Conservation (phyloP, 2,329 filamentous ascomycete species). For the Xylariaceae sp. region DNA sequence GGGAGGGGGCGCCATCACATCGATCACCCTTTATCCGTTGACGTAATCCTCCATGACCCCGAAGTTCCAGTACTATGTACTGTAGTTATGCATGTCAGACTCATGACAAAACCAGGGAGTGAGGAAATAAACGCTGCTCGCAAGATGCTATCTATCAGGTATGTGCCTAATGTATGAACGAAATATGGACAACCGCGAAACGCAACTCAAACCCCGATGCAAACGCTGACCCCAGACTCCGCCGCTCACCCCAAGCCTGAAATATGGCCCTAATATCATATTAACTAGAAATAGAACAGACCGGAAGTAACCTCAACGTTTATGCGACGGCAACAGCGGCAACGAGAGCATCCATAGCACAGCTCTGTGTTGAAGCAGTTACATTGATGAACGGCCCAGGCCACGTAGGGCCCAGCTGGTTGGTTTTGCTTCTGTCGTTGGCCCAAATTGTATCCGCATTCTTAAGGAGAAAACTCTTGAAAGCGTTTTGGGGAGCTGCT, state of each 20-base stretch:
- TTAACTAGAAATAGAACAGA: neutral
- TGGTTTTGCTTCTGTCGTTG: constrained; percentile 32
- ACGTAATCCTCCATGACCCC: too few relatives aligned
- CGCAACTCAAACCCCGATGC: neutral
- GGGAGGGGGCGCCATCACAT: too few relatives aligned
- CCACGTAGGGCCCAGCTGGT: constrained; percentile 32
- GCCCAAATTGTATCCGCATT: constrained; percentile 37
- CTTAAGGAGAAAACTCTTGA: constrained; percentile 36
- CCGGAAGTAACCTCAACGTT: constrained; percentile 6
- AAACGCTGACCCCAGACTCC: constrained; percentile 8
- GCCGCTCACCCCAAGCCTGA: neutral
- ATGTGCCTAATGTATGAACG: neutral
- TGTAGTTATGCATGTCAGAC: too few relatives aligned
- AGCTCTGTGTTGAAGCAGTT: constrained; percentile 31
- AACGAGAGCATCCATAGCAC: constrained; percentile 31
- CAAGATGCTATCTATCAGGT: neutral
- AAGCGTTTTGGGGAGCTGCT: constrained; percentile 42
- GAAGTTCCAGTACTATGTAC: too few relatives aligned
- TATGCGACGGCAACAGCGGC: constrained; percentile 30
- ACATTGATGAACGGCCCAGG: constrained; percentile 29
- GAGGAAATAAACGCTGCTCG: neutral
- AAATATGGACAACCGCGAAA: neutral
- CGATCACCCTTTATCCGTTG: too few relatives aligned
- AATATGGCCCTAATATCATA: neutral
- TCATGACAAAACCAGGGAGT: neutral